These are phyloP conservation scores for Medicago arabica DNA, from an alignment of 306 rosid species.

Conservation along the genomic window DNA sequence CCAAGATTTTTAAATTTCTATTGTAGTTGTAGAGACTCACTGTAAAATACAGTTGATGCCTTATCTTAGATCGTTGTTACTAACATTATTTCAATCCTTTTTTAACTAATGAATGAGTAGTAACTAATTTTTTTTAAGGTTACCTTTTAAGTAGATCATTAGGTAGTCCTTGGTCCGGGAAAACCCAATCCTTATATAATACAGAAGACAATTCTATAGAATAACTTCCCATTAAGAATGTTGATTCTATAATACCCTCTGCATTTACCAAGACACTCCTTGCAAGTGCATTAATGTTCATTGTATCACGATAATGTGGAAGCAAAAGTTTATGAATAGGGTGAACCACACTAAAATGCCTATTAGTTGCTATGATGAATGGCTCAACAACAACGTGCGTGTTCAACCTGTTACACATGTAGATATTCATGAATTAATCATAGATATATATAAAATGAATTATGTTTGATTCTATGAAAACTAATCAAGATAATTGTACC, in stretches of 20 bases:
- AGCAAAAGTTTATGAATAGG: conserved; percentile 47
- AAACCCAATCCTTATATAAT: conserved; percentile 46
- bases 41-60: too few relatives aligned
- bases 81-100: neutral
- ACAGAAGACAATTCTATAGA: conserved; percentile 46
- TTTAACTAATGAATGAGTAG: neutral
- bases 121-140: neutral
- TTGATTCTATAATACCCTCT: conserved; percentile 46
- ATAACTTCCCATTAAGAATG: conserved; percentile 40
- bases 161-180: conserved; percentile 46
- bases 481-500: conserved; percentile 45
- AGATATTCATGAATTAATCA: neutral
- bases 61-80: too few relatives aligned
- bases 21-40: too few relatives aligned
- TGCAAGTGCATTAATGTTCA: conserved; percentile 50
- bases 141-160: conserved; percentile 51
- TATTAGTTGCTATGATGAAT: conserved; percentile 53
- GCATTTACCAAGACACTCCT: conserved; percentile 47
- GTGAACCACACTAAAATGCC: conserved; percentile 53
- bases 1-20: too few relatives aligned
- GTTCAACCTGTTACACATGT: conserved; percentile 59
- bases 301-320: conserved; percentile 53
- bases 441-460: neutral
- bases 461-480: neutral
- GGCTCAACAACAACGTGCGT: conserved; percentile 85